These are phyloP conservation scores for Vitis hybrid DNA, from an alignment of 177 flowering plant species.

Conservation along the genomic window DNA sequence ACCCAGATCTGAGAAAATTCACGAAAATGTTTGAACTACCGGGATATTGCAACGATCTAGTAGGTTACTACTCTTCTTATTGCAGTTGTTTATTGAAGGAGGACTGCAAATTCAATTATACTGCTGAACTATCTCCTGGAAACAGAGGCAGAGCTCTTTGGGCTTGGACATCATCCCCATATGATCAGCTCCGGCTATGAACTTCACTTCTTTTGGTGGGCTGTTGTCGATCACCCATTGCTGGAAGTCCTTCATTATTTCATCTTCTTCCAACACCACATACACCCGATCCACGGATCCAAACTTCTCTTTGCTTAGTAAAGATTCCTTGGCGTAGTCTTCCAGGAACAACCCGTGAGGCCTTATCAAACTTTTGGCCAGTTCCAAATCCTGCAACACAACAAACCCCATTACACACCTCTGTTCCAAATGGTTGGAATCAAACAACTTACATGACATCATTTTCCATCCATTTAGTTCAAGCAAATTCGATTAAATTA, in stretches of 20 bases:
- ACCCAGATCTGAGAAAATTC: no score
- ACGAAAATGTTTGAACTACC: no score
- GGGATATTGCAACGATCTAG: no score
- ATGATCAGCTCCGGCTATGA: conserved; percentile 39
- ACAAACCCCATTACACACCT: not conserved
- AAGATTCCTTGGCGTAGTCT: conserved; percentile 7
- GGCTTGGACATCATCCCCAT: conserved; percentile 42
- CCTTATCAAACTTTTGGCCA: conserved; percentile 22
- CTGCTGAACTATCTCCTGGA: conserved; percentile 13
- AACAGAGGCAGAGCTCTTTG: conserved; percentile 15
- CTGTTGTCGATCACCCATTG: conserved; percentile 37
- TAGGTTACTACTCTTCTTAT: no score
- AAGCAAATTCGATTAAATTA: no score
- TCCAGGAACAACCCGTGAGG: conserved; percentile 13
- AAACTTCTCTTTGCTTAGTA: conserved; percentile 23
- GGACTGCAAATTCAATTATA: not conserved
- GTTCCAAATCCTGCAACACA: conserved; percentile 23
- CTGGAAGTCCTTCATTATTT: conserved; percentile 23
- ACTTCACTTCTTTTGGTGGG: conserved; percentile 27
- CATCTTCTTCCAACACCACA: conserved; percentile 26
- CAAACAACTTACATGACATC: no score
- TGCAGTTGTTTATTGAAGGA: no score
- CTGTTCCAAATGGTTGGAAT: not conserved
- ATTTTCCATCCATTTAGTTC: no score
- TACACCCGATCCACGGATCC: conserved; percentile 34